phyloP scores from a whole-genome alignment of 202 grass and related monocot species.

The Zoysia matrella region DNA sequence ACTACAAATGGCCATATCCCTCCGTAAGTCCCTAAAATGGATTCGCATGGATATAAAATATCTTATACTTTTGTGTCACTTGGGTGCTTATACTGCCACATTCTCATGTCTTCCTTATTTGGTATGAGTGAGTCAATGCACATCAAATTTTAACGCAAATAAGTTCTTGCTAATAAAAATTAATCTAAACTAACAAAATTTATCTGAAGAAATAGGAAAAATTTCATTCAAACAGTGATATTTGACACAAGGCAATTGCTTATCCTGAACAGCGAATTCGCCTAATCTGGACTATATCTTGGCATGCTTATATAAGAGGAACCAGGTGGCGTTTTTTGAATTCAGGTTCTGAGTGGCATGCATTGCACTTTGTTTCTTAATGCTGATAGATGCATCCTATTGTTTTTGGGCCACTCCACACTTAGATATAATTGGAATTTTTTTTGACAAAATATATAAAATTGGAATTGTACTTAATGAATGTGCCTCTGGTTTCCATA shows the following conservation, averaged over 20 bases:
- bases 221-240: background rate
- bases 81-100: background rate
- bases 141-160: background rate
- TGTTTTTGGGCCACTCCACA: background rate
- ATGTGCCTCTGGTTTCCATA: background rate
- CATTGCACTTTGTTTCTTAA: background rate
- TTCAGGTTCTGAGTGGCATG: background rate
- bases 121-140: background rate
- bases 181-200: background rate
- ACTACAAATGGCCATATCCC: slow-evolving; percentile 42
- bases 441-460: no score
- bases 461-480: no score
- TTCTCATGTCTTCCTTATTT: background rate
- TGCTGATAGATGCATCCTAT: background rate
- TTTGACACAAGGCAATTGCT: background rate
- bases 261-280: background rate
- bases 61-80: background rate
- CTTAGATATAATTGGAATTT: background rate
- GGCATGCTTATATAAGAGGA: background rate
- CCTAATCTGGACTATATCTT: background rate
- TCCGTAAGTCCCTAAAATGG: slow-evolving; percentile 30
- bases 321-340: background rate
- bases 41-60: background rate
- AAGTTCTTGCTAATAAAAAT: background rate
- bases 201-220: background rate